Conservation (phyloP, 2,329 filamentous ascomycete species). For the Conoideocrella luteorostrata region DNA sequence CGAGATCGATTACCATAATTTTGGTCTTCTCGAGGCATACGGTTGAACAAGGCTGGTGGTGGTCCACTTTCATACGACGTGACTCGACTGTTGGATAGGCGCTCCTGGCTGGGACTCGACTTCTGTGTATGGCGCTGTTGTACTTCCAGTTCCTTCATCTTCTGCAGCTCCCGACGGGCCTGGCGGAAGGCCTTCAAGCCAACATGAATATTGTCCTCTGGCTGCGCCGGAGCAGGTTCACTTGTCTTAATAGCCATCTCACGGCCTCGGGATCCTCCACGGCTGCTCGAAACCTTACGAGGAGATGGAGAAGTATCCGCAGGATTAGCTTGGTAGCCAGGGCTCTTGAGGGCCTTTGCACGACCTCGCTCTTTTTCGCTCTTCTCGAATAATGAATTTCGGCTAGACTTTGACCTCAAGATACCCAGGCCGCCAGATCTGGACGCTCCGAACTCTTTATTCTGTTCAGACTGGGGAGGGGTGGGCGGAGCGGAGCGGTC, state of each 20-base stretch:
- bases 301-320: conserved; percentile 35
- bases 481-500: conserved; percentile 23
- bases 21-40: conserved; percentile 37
- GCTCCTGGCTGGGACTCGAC: conserved; percentile 14
- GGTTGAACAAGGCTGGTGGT: conserved; percentile 39
- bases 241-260: conserved; percentile 2
- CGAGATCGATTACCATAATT: conserved; percentile 22
- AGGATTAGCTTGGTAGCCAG: conserved; percentile 45
- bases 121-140: conserved; percentile 31
- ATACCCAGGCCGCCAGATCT: conserved; percentile 55
- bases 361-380: conserved; percentile 32
- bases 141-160: conserved; percentile 46
- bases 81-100: conserved; percentile 24
- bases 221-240: conserved; percentile 17
- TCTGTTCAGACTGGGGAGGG: conserved; percentile 28
- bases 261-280: not conserved
- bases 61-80: conserved; percentile 39
- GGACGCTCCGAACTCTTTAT: conserved; percentile 24
- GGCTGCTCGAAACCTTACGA: conserved; percentile 23
- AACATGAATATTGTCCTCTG: conserved; percentile 38
- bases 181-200: conserved; percentile 52
- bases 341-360: conserved; percentile 54
- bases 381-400: conserved; percentile 54
- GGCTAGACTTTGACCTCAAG: conserved; percentile 60
- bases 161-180: conserved; percentile 50